Base-by-base conservation (phyloP, 352 stramenopile genomes). In the Lagenidium giganteum region DNA sequence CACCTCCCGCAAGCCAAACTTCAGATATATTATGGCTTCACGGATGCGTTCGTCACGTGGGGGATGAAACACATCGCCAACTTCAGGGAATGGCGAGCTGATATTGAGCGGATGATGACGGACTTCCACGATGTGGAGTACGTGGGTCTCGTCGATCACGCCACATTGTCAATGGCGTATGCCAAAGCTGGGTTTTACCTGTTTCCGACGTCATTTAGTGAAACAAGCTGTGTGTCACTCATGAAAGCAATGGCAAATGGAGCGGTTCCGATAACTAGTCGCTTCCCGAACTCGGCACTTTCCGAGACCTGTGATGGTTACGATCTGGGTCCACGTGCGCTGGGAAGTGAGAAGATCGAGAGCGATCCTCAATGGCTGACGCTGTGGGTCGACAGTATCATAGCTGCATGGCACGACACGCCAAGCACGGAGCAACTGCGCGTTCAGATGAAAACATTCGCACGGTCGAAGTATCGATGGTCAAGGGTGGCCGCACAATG, bases 171-270 rank as follows among this genome's bases (percentile, higher is more conserved):
- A 0, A 27, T 40, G 3, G 85, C 67, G 17, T 94, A 89, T 43
- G 73, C 80, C 0, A 40, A 57, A 7, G 82, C 79, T 3, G 87
- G 87, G 0, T 97, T 97, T 41, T 87, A 91, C 31, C 54, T 96
- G 28, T 97, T 96, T 47, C 91, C 89, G 26, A 97, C 88, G 2
- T 71, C 66, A 11, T 97, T 81, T 45, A 66, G 67, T 12, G 89
- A 97, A 54, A 96, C 89, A 24, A 95, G 89, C 26, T 97, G 87
- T 38, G 83, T 97, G 17, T 89, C 91, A 5, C 60, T 96, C 29
- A 96, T 97, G 76, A 96, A 96, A 51, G 87, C 85, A 4, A 96
- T 96, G 83, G 71, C 70, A 3, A 78, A 81, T 33, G 91, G 90
- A 13, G 81, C 83, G 3, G 83, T 97, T 38, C 90, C 91, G 16